Conservation (phyloP, 768 basidiomycete genomes). For the Dacryopinax spathularia region DNA sequence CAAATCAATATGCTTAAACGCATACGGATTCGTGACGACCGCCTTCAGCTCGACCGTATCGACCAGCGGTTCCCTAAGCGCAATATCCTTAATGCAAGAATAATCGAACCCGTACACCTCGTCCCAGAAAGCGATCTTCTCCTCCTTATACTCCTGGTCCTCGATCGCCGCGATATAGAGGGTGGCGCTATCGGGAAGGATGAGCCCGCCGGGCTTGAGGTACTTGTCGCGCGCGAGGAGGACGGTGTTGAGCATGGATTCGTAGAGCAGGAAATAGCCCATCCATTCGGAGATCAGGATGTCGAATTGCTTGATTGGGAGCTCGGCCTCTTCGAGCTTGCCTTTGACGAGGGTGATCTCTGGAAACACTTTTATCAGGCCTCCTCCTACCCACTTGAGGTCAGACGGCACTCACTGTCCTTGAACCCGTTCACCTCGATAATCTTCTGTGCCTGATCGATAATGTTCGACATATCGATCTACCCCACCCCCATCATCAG, state of each 20-base stretch:
- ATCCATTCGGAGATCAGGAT: constrained; percentile 99
- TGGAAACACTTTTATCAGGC: constrained; percentile 21
- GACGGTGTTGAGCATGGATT: constrained; percentile 98
- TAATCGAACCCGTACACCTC: constrained; percentile 99
- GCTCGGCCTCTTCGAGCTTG: constrained; percentile 83
- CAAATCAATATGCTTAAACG: constrained; percentile 87
- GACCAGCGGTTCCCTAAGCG: constrained; percentile 86
- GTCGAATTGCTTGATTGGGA: constrained; percentile 85
- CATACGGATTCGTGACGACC: constrained; percentile 83
- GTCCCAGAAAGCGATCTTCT: constrained; percentile 99
- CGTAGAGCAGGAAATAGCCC: constrained; percentile 98
- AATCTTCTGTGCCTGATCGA: constrained; percentile 96
- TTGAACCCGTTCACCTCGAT: constrained; percentile 92
- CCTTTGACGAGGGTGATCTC: constrained; percentile 94
- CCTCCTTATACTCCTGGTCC: constrained; percentile 98
- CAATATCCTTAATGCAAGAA: constrained; percentile 98
- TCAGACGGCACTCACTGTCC: constrained; percentile 49
- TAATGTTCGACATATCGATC: constrained; percentile 99
- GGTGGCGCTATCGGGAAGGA: constrained; percentile 91
- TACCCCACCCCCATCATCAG: constrained; percentile 20
- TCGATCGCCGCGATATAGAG: constrained; percentile 94
- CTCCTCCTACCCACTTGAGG: neutral
- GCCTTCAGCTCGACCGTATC: constrained; percentile 97
- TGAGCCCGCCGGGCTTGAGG: constrained; percentile 74
- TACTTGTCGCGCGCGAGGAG: constrained; percentile 93